A percentile compares a stretch with the other conserved stretches of the same genome.
Evolutionary conservation across 2,329 filamentous ascomycete species (phyloP).

Genomic region (Ploettnerulaceae sp.): DNA sequence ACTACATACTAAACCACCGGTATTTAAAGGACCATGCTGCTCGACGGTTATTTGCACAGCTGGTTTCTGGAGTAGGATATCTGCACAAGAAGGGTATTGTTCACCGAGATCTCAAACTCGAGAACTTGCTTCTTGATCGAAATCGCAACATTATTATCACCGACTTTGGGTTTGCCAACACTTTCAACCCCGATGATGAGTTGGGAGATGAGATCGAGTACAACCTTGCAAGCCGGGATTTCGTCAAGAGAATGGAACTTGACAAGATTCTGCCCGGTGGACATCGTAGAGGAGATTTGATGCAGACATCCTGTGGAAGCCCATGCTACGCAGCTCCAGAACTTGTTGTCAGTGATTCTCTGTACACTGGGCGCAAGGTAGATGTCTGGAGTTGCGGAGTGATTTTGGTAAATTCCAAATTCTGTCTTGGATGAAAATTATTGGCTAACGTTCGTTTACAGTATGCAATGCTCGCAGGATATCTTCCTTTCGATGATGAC

Average conservation of each 20-base stretch:
- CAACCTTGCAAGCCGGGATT: slow-evolving; percentile 80
- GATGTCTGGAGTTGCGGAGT: slow-evolving; percentile 99
- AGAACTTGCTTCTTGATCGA: slow-evolving; percentile 89
- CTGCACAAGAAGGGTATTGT: slow-evolving; percentile 98
- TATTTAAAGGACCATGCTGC: slow-evolving; percentile 94
- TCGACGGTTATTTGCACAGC: slow-evolving; percentile 85
- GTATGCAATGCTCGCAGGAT: slow-evolving; percentile 98
- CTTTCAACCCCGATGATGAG: slow-evolving; percentile 85
- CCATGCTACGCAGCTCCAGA: slow-evolving; percentile 97
- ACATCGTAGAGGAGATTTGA: slow-evolving; percentile 81
- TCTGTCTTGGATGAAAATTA: background rate
- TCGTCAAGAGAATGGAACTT: slow-evolving; percentile 78
- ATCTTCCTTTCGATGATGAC: slow-evolving; percentile 96
- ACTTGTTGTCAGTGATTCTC: slow-evolving; percentile 91
- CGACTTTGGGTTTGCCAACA: slow-evolving; percentile 98
- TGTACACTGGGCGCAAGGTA: slow-evolving; percentile 96
- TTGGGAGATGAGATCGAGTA: slow-evolving; percentile 86
- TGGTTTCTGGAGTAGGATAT: slow-evolving; percentile 95
- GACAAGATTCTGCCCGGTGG: slow-evolving; percentile 74
- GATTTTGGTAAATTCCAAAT: slow-evolving; percentile 70
- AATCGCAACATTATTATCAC: slow-evolving; percentile 99
- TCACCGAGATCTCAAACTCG: slow-evolving; percentile 91
- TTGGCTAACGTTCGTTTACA: slow-evolving; percentile 42
- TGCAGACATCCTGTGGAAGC: slow-evolving; percentile 98
- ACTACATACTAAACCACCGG: slow-evolving; percentile 94